Evolutionary conservation across 768 basidiomycete species (phyloP).

Genomic region (Tubosaeta sp.): DNA sequence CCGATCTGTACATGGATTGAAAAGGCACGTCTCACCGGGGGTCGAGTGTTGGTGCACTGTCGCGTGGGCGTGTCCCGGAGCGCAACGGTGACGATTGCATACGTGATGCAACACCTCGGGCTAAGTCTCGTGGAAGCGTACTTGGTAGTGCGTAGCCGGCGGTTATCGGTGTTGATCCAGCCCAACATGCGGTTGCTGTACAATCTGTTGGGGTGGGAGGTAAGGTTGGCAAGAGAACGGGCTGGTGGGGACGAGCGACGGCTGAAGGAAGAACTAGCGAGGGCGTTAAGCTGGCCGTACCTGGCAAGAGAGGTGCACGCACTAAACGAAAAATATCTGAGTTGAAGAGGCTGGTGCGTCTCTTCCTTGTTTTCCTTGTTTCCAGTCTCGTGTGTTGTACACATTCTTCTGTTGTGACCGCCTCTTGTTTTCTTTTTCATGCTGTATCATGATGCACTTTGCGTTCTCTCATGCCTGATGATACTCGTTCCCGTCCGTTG

Average conservation of each 20-base stretch:
- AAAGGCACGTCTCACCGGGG: conserved; percentile 72
- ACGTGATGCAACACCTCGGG: conserved; percentile 90
- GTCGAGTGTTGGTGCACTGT: conserved; percentile 92
- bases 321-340: conserved; percentile 80
- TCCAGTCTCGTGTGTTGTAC: neutral
- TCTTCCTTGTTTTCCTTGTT: neutral
- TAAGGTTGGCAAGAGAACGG: conserved; percentile 78
- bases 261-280: conserved; percentile 56
- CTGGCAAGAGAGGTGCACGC: conserved; percentile 81
- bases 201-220: conserved; percentile 93
- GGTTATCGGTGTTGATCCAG: conserved; percentile 88
- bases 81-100: conserved; percentile 94
- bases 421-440: neutral
- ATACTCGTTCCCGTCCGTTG: no score
- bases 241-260: conserved; percentile 48
- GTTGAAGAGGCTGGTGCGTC: conserved; percentile 22
- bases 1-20: conserved; percentile 95
- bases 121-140: conserved; percentile 91
- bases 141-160: conserved; percentile 83
- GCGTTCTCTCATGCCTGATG: no score
- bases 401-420: neutral
- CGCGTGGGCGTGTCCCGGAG: conserved; percentile 98
- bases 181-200: conserved; percentile 96
- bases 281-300: conserved; percentile 79
- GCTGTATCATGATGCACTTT: neutral